phyloP scores from a whole-genome alignment of 495 filamentous ascomycete species.

The Trichoderma reesei region DNA sequence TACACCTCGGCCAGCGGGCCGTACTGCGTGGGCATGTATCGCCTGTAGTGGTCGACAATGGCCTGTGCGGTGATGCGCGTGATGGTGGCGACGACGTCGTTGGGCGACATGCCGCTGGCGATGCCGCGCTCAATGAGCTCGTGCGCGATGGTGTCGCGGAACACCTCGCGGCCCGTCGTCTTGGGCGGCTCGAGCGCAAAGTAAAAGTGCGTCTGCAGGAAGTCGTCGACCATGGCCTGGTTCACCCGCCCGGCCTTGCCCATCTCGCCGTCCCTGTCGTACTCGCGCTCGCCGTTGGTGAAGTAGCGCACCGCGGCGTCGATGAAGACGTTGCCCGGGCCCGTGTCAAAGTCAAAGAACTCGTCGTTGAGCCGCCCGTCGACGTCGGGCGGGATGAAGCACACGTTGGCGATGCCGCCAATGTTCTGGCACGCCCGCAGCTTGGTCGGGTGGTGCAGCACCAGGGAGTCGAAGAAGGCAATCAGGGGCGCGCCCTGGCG shows the following conservation, averaged over 20 bases:
- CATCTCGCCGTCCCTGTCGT: slow-evolving; percentile 43
- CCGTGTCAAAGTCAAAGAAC: slow-evolving; percentile 45
- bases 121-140: slow-evolving; percentile 38
- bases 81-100: slow-evolving; percentile 46
- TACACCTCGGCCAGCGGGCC: slow-evolving; percentile 44
- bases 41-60: slow-evolving; percentile 45
- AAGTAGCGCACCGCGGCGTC: slow-evolving; percentile 37
- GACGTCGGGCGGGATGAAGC: slow-evolving; percentile 46
- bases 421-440: slow-evolving; percentile 50
- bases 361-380: slow-evolving; percentile 34
- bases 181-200: slow-evolving; percentile 43
- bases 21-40: slow-evolving; percentile 34
- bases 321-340: slow-evolving; percentile 39
- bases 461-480: slow-evolving; percentile 40
- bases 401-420: slow-evolving; percentile 50
- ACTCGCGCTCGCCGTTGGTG: slow-evolving; percentile 33
- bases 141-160: slow-evolving; percentile 42
- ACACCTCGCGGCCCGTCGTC: slow-evolving; percentile 50
- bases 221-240: slow-evolving; percentile 44
- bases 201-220: slow-evolving; percentile 36
- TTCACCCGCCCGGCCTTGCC: slow-evolving; percentile 42
- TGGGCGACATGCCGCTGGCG: slow-evolving; percentile 30
- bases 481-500: slow-evolving; percentile 40
- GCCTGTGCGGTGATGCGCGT: slow-evolving; percentile 48
- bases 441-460: slow-evolving; percentile 48